phyloP scores from a whole-genome alignment of 768 basidiomycete species.

The Pleurotus ostreatus region DNA sequence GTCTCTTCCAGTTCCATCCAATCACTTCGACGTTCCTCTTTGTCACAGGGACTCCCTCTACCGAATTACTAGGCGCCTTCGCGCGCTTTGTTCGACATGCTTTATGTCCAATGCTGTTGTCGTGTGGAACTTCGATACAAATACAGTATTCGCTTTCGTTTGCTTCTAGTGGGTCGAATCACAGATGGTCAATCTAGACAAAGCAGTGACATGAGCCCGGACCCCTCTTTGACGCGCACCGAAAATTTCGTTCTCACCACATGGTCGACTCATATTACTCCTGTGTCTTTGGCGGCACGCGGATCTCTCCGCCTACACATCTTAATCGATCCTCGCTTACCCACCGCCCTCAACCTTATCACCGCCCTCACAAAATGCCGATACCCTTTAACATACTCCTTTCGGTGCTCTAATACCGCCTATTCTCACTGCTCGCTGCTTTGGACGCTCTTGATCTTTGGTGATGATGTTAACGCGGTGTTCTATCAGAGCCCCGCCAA shows the following conservation, averaged over 20 bases:
- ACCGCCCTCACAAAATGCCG: not conserved
- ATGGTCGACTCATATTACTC: not conserved
- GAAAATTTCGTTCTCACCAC: constrained; percentile 7
- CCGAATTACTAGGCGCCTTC: constrained; percentile 1
- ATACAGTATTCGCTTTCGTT: not conserved
- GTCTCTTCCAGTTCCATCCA: not conserved
- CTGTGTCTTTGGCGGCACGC: not conserved
- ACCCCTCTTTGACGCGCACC: not conserved
- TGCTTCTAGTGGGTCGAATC: not conserved
- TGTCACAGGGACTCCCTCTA: not conserved
- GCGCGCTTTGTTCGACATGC: not conserved
- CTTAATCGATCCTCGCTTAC: not conserved
- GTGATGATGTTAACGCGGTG: not conserved
- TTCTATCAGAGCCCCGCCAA: not conserved
- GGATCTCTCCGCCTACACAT: not conserved
- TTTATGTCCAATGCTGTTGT: not conserved
- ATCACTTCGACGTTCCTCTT: not conserved
- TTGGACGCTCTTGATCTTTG: not conserved
- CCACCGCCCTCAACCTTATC: not conserved
- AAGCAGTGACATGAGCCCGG: not conserved
- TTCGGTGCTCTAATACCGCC: not conserved
- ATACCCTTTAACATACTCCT: constrained; percentile 2
- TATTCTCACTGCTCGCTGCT: not conserved
- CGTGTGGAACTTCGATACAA: not conserved
- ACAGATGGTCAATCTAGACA: not conserved